Conservation (phyloP, 352 stramenopile species). For the Globisporangium radiosum region DNA sequence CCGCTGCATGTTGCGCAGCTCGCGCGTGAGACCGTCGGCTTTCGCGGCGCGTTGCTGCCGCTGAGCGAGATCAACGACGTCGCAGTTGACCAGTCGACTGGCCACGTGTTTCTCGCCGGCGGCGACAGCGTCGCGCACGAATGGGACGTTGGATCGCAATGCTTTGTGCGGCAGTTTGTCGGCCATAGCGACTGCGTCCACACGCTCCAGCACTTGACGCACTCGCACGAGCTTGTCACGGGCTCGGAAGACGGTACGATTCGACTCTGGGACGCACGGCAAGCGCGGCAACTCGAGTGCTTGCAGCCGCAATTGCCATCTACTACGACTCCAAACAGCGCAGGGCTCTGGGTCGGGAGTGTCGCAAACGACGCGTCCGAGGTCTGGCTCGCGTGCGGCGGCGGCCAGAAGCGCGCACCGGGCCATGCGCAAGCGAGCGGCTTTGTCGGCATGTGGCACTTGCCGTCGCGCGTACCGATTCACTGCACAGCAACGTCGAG, state of each 20-base stretch:
- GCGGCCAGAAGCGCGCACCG: slow-evolving; percentile 29
- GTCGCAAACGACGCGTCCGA: slow-evolving; percentile 65
- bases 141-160: slow-evolving; percentile 42
- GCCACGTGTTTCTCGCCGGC: slow-evolving; percentile 50
- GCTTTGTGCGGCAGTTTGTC: slow-evolving; percentile 45
- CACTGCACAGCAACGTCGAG: slow-evolving; percentile 50
- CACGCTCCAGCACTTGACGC: slow-evolving; percentile 48
- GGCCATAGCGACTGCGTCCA: slow-evolving; percentile 65
- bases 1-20: slow-evolving; percentile 48
- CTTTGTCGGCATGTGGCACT: slow-evolving; percentile 73
- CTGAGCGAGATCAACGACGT: slow-evolving; percentile 68
- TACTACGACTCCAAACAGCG: not conserved
- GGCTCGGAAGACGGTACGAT: slow-evolving; percentile 65
- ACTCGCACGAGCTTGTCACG: slow-evolving; percentile 67
- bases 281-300: slow-evolving; percentile 40
- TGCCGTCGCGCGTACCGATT: slow-evolving; percentile 64
- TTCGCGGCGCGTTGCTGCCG: slow-evolving; percentile 46
- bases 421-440: slow-evolving; percentile 21
- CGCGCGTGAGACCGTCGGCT: slow-evolving; percentile 46
- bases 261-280: slow-evolving; percentile 70
- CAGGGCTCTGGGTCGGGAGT: slow-evolving; percentile 42
- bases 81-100: slow-evolving; percentile 19
- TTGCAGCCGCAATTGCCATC: slow-evolving; percentile 29
- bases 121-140: slow-evolving; percentile 59
- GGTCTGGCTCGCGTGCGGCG: slow-evolving; percentile 62